A percentile compares a stretch with the other conserved stretches of the same genome.
Conservation (phyloP, 2,329 filamentous ascomycete genomes). For the Monosporascus ibericus region DNA sequence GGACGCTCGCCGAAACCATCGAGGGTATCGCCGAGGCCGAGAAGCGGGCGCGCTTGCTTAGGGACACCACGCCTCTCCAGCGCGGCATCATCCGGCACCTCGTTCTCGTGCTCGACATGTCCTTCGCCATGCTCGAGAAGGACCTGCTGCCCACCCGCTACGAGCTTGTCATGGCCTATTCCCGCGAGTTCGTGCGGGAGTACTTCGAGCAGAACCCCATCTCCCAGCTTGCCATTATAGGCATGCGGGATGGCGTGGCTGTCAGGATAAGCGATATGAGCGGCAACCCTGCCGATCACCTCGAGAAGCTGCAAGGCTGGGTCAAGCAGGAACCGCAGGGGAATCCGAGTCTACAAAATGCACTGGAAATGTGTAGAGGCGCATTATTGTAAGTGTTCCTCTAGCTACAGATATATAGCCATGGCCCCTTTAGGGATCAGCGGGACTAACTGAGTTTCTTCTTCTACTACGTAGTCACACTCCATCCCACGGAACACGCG, state of each 20-base stretch:
- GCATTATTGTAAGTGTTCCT: conserved; percentile 63
- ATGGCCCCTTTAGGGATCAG: no score
- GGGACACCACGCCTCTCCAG: conserved; percentile 92
- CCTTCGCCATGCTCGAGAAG: conserved; percentile 90
- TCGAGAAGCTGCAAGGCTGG: conserved; percentile 66
- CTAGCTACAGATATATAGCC: no score
- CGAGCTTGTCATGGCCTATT: conserved; percentile 74
- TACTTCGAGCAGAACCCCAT: conserved; percentile 99
- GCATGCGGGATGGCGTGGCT: conserved; percentile 88
- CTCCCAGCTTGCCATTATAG: conserved; percentile 85
- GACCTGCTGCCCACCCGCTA: conserved; percentile 86
- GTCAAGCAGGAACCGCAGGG: conserved; percentile 64
- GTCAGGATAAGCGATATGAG: conserved; percentile 82
- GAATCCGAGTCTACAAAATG: conserved; percentile 83
- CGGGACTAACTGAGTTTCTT: no score
- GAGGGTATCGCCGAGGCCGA: conserved; percentile 73
- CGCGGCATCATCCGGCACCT: conserved; percentile 97
- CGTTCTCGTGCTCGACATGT: conserved; percentile 85
- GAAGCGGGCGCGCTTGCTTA: conserved; percentile 73
- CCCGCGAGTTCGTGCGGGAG: conserved; percentile 81
- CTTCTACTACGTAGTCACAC: conserved; percentile 56
- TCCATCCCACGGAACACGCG: conserved; percentile 86
- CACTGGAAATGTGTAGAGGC: conserved; percentile 88
- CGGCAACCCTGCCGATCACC: conserved; percentile 85
- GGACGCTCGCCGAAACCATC: conserved; percentile 64